These are phyloP conservation scores for Tolypocladium paradoxum DNA, from an alignment of 2,329 filamentous ascomycete species.

Conservation along the genomic window DNA sequence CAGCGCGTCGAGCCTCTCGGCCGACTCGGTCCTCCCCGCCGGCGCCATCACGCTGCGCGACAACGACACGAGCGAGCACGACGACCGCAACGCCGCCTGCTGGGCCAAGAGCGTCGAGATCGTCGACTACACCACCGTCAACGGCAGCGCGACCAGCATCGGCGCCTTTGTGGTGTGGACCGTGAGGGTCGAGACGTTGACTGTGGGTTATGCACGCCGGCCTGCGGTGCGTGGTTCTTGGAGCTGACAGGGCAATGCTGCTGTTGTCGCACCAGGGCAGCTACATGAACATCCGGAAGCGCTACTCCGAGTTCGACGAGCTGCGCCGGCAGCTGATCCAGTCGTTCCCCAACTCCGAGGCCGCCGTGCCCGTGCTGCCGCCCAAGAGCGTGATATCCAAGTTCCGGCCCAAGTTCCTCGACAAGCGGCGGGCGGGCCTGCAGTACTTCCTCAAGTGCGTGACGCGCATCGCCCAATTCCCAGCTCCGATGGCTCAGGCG, in stretches of 20 bases:
- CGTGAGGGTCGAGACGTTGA: conserved; percentile 75
- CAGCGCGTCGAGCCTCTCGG: conserved; percentile 32
- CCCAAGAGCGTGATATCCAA: conserved; percentile 84
- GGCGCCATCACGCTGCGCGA: conserved; percentile 52
- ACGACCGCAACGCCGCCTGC: conserved; percentile 45
- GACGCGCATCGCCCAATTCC: background rate
- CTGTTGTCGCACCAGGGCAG: conserved; percentile 34
- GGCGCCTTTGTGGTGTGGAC: conserved; percentile 97
- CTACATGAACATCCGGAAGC: conserved; percentile 52
- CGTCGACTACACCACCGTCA: conserved; percentile 44
- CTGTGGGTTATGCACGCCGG: conserved; percentile 39
- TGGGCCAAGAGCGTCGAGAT: conserved; percentile 56
- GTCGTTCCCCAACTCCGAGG: conserved; percentile 75
- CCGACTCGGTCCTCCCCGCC: conserved; percentile 34
- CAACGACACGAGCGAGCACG: conserved; percentile 43
- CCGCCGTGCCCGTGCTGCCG: conserved; percentile 79
- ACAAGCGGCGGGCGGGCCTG: conserved; percentile 69
- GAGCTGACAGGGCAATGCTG: background rate
- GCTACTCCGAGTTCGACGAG: conserved; percentile 91
- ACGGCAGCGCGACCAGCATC: conserved; percentile 44
- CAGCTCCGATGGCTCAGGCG: background rate
- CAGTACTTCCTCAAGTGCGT: conserved; percentile 89
- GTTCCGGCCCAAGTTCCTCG: conserved; percentile 77
- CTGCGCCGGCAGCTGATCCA: conserved; percentile 61
- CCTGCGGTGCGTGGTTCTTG: background rate